phyloP scores from a whole-genome alignment of 192 early-diverging fungal genomes.

The Cladochytrium replicatum region DNA sequence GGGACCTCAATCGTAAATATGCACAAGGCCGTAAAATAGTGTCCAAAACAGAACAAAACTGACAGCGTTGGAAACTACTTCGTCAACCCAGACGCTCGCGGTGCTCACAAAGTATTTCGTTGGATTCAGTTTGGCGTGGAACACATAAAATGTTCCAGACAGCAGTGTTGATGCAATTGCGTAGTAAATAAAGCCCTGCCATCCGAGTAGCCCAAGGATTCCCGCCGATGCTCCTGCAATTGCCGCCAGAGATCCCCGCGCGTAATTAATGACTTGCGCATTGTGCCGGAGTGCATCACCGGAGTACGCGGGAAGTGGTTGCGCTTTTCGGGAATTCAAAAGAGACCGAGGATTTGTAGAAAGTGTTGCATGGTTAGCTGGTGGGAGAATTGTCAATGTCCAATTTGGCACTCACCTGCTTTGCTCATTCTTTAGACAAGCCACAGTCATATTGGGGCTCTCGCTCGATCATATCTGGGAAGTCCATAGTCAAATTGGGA shows the following conservation, averaged over 20 bases:
- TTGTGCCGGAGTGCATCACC: conserved; percentile 36
- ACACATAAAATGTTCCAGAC: conserved; percentile 44
- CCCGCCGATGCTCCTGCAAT: conserved; percentile 79
- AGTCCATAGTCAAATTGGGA: no score
- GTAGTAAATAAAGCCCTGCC: conserved; percentile 80
- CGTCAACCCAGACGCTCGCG: conserved; percentile 35
- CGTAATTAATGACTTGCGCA: conserved; percentile 47
- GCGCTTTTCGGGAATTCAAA: no score
- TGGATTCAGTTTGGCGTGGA: conserved; percentile 37
- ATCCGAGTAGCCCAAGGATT: conserved; percentile 75
- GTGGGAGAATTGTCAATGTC: no score
- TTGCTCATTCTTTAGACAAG: no score
- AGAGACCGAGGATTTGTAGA: no score
- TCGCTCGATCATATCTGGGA: no score
- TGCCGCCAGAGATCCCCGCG: conserved; percentile 58
- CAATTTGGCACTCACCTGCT: no score
- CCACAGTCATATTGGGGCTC: no score
- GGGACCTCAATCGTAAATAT: conserved; percentile 55
- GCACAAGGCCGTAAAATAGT: conserved; percentile 65
- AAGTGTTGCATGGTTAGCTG: no score
- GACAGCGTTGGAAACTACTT: conserved; percentile 47
- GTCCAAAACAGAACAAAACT: conserved; percentile 72
- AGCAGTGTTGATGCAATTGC: conserved; percentile 52
- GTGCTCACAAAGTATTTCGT: conserved; percentile 10
- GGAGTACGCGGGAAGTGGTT: no score